A percentile compares a stretch with the other conserved stretches of the same genome.
Evolutionary conservation across 345 rosid genomes (phyloP).

Genomic region (Noccaea caerulescens): DNA sequence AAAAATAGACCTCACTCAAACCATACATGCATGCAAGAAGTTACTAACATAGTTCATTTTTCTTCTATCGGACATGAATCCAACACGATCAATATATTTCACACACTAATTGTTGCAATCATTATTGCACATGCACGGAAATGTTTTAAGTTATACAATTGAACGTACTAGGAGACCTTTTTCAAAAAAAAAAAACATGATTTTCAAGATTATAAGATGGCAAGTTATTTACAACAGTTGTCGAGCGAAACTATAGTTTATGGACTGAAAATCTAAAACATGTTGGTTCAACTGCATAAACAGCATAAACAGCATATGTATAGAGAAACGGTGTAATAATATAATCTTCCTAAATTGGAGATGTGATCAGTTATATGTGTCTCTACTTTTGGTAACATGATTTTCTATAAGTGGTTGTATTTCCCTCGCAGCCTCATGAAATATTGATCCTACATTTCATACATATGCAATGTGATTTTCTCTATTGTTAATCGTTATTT

Average conservation of each 20-base stretch:
- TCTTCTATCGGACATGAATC: background rate
- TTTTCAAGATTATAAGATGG: background rate
- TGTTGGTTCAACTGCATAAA: background rate
- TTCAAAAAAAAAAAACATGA: background rate
- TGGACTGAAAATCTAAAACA: too few relatives aligned
- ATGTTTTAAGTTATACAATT: background rate
- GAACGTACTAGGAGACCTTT: background rate
- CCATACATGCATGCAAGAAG: slow-evolving; percentile 10
- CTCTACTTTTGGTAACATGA: too few relatives aligned
- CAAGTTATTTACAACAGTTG: too few relatives aligned
- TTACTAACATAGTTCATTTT: slow-evolving; percentile 3
- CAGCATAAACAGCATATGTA: background rate
- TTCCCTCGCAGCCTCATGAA: too few relatives aligned
- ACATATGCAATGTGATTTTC: too few relatives aligned
- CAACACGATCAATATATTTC: slow-evolving; percentile 13
- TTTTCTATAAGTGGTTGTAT: too few relatives aligned
- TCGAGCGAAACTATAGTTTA: background rate
- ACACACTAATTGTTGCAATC: background rate
- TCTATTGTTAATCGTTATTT: too few relatives aligned
- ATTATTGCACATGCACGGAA: background rate
- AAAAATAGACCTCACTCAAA: background rate
- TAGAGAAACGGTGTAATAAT: background rate
- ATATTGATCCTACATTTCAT: too few relatives aligned
- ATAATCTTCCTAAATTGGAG: background rate
- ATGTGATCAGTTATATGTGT: too few relatives aligned